A percentile compares a stretch with the other conserved stretches of the same genome.
Conservation (phyloP, 352 stramenopile species). For the Peronosclerospora sorghi region DNA sequence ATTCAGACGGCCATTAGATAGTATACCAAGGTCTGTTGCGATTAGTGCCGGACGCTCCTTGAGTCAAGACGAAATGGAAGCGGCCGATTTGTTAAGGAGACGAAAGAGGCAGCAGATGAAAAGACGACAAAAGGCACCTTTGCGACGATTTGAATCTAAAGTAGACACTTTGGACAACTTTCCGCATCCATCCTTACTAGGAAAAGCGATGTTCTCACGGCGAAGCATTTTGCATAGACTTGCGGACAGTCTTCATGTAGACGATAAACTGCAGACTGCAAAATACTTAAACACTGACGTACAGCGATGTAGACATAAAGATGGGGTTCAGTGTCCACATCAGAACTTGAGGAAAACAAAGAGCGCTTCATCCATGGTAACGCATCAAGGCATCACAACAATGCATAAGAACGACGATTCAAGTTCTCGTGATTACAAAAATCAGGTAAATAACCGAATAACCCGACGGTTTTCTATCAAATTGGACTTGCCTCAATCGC, state of each 20-base stretch:
- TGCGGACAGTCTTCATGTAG: slow-evolving; percentile 29
- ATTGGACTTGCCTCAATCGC: slow-evolving; percentile 16
- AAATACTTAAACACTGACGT: not conserved
- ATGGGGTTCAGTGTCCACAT: slow-evolving; percentile 3
- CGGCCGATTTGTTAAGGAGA: slow-evolving; percentile 7
- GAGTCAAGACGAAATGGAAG: slow-evolving; percentile 24
- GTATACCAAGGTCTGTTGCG: slow-evolving; percentile 3
- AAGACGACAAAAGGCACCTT: slow-evolving; percentile 14
- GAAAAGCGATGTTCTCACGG: slow-evolving; percentile 23
- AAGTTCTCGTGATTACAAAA: slow-evolving; percentile 8
- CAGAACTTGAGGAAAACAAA: slow-evolving; percentile 10
- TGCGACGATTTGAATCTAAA: slow-evolving; percentile 5
- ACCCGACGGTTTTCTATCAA: slow-evolving; percentile 9
- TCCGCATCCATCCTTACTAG: slow-evolving; percentile 27
- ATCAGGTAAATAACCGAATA: slow-evolving; percentile 6
- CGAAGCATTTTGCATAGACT: slow-evolving; percentile 52
- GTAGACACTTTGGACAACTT: slow-evolving; percentile 7
- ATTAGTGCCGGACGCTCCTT: slow-evolving; percentile 8
- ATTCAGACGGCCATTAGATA: slow-evolving; percentile 4
- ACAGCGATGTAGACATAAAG: slow-evolving; percentile 2
- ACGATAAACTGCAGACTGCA: slow-evolving; percentile 14
- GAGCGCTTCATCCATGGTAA: slow-evolving; percentile 4
- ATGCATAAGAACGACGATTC: slow-evolving; percentile 9
- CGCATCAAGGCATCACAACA: slow-evolving; percentile 9
- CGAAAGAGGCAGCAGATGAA: slow-evolving; percentile 20